These are phyloP conservation scores for Perkinsela sp. DNA, from an alignment of 208 protist species.

Conservation along the genomic window DNA sequence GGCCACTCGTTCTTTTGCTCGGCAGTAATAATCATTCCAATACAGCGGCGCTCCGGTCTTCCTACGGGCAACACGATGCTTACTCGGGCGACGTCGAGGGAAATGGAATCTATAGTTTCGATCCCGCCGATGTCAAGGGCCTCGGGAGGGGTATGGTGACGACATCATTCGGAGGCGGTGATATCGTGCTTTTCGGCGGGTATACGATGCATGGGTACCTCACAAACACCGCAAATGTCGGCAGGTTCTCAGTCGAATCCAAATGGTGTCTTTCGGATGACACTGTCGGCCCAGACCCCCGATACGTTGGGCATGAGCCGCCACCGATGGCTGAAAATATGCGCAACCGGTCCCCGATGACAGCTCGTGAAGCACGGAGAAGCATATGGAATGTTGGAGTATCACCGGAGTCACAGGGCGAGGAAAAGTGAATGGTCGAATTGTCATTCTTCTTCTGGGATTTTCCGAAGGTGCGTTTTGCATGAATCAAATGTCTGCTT, in stretches of 20 bases:
- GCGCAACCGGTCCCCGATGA: no score
- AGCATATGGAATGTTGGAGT: no score
- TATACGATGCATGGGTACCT: conserved; percentile 51
- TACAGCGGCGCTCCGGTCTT: conserved; percentile 21
- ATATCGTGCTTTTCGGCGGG: conserved; percentile 37
- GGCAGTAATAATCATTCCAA: conserved; percentile 29
- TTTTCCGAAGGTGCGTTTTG: no score
- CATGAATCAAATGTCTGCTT: no score
- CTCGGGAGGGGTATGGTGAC: conserved; percentile 36
- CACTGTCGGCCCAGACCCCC: conserved; percentile 33
- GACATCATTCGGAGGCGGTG: conserved; percentile 22
- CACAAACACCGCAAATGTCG: conserved; percentile 27
- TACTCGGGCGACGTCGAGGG: conserved; percentile 23
- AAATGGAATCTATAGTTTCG: conserved; percentile 36
- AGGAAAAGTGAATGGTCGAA: no score
- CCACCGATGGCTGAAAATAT: no score
- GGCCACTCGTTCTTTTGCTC: conserved; percentile 24
- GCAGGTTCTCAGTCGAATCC: conserved; percentile 27
- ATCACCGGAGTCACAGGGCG: no score
- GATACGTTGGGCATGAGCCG: conserved; percentile 22
- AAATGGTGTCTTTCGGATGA: conserved; percentile 58
- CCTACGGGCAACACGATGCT: conserved; percentile 50
- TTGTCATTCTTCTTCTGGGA: no score
- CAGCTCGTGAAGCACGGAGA: no score
- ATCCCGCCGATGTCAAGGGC: conserved; percentile 24